Base-by-base conservation (phyloP, 1,284 basidiomycete genomes). In the Pholiota adiposa region DNA sequence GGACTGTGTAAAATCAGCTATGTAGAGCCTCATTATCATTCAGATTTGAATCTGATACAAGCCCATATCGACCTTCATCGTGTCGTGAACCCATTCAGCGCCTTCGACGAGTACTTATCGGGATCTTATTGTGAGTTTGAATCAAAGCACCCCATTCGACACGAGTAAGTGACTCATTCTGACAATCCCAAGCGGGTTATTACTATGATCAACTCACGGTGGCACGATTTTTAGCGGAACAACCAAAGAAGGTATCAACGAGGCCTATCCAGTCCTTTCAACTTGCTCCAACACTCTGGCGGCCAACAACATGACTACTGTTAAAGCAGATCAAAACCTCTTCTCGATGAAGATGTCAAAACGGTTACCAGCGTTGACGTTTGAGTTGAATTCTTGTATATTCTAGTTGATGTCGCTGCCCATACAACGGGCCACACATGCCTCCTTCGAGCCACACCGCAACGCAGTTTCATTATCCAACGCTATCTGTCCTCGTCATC, bases 181-280 rank as follows among this genome's bases (percentile, higher is more conserved):
- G 4, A 31, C 11, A 31, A 11, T 31, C 5, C 29, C 4, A 11
- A 9, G 16, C 48, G 19, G 29, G 33, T 33, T 14, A 31, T 50
- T 27, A 33, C 29, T 33, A 21, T 14, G 27, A 21, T 29, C 5
- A 23, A 27, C 23, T 46, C 23, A 27, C 7, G 23, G 4, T 23
- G 18, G 21, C 33, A 7, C 21, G 6, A 14, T 7, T 9, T 12
- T 16, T 9, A 40, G 51, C 33, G 51, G 51, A 52, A 40, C 51
- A 3, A n/a, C 19, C 34, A 52, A 52, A 52, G 51, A 52, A 52
- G 51, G 31, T 2, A 33, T 23, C 29, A 51, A 51, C 50, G 31
- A 38, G 18, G 51, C 12, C 25, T 46, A 5, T 14, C 16, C 27
- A 11, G 23, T 46, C 34, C 21, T 52, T 40, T 27, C 2, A 40